These are phyloP conservation scores for Ceratocystis colombiana DNA, from an alignment of 2,329 filamentous ascomycete species.

Conservation along the genomic window DNA sequence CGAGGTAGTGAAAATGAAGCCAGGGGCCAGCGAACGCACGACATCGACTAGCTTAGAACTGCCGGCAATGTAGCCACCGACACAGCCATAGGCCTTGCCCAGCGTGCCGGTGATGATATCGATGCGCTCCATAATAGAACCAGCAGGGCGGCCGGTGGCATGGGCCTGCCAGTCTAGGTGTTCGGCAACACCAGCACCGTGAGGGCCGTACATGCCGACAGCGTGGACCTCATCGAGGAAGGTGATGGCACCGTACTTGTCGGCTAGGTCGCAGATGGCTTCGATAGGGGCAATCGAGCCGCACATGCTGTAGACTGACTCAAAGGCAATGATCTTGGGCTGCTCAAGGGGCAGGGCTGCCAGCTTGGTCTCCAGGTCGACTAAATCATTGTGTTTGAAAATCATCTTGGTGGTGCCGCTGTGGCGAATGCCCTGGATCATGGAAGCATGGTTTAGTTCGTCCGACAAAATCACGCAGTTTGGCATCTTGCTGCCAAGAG, in stretches of 20 bases:
- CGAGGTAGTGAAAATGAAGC: conserved; percentile 98
- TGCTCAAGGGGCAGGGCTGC: conserved; percentile 73
- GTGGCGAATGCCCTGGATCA: conserved; percentile 98
- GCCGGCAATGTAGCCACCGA: conserved; percentile 94
- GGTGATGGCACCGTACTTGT: conserved; percentile 95
- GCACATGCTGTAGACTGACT: conserved; percentile 99
- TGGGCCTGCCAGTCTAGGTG: conserved; percentile 92
- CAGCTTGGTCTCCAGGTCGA: conserved; percentile 83
- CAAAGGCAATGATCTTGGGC: conserved; percentile 97
- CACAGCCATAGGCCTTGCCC: conserved; percentile 94
- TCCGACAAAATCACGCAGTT: conserved; percentile 97
- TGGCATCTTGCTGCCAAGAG: conserved; percentile 90
- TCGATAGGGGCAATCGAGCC: conserved; percentile 93
- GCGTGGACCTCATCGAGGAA: conserved; percentile 98
- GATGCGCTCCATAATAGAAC: conserved; percentile 87
- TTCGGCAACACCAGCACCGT: conserved; percentile 91
- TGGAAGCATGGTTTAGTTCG: conserved; percentile 93
- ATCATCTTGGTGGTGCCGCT: conserved; percentile 95
- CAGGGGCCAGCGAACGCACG: conserved; percentile 85
- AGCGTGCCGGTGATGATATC: conserved; percentile 97
- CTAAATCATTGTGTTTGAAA: conserved; percentile 97
- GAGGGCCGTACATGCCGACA: conserved; percentile 96
- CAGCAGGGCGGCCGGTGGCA: conserved; percentile 58
- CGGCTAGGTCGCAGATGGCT: conserved; percentile 87
- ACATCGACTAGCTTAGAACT: conserved; percentile 79